These are phyloP conservation scores for Bullera alba DNA, from an alignment of 768 basidiomycete species.

Conservation along the genomic window DNA sequence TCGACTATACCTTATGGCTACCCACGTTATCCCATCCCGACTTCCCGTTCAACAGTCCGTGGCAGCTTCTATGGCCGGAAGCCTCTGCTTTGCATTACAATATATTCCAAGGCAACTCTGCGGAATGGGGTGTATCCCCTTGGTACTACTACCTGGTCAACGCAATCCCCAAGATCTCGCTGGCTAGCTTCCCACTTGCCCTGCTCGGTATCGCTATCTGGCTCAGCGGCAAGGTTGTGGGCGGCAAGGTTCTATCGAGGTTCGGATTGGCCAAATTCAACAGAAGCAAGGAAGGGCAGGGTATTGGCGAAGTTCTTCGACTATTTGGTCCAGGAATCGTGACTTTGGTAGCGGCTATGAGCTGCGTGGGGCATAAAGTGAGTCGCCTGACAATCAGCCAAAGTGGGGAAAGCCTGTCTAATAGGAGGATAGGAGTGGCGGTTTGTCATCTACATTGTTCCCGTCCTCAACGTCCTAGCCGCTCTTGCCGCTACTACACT, in stretches of 20 bases:
- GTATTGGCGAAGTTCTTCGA: constrained; percentile 11
- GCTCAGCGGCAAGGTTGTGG: not conserved
- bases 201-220: constrained; percentile 51
- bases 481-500: constrained; percentile 60
- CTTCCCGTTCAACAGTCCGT: constrained; percentile 40
- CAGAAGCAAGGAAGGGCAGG: constrained; percentile 1
- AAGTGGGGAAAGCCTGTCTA: not conserved
- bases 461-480: constrained; percentile 70
- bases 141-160: constrained; percentile 26
- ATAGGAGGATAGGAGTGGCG: constrained; percentile 67
- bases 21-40: constrained; percentile 25
- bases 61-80: constrained; percentile 74
- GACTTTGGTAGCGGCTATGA: constrained; percentile 51
- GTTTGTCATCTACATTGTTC: constrained; percentile 82
- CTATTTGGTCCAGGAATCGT: constrained; percentile 13
- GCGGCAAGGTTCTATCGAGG: not conserved
- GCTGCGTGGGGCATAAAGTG: constrained; percentile 71
- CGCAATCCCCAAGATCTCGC: constrained; percentile 61
- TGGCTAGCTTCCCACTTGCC: constrained; percentile 53
- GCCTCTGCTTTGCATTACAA: constrained; percentile 73
- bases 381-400: not conserved
- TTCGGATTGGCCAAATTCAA: not conserved
- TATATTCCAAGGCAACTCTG: constrained; percentile 72
- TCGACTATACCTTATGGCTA: constrained; percentile 84
- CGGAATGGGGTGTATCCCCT: constrained; percentile 75